Evolutionary conservation across 352 stramenopile genomes (phyloP).

Genomic region (Phytophthora boehmeriae): DNA sequence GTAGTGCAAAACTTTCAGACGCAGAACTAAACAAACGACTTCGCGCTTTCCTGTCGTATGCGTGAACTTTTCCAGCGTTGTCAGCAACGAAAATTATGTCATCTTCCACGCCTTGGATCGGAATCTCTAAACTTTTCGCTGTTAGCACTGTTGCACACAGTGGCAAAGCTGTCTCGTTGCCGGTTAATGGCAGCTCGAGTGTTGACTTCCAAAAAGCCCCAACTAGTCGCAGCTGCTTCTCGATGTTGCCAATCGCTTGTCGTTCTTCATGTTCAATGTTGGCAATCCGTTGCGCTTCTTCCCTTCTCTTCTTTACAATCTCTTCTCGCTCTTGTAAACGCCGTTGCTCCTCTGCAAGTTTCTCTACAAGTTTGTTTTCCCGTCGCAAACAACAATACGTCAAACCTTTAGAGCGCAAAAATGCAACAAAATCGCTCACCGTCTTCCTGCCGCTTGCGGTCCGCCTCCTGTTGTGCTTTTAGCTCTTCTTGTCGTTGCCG

Average conservation of each 20-base stretch:
- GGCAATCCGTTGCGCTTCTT: constrained; percentile 48
- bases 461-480: constrained; percentile 42
- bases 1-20: constrained; percentile 16
- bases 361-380: constrained; percentile 37
- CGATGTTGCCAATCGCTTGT: constrained; percentile 36
- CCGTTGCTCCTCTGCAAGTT: constrained; percentile 40
- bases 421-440: constrained; percentile 30
- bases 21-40: constrained; percentile 28
- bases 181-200: constrained; percentile 21
- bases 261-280: constrained; percentile 47
- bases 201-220: constrained; percentile 57
- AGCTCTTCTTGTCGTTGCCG: constrained; percentile 52
- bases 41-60: constrained; percentile 33
- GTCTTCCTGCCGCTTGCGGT: constrained; percentile 49
- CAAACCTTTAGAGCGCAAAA: not conserved
- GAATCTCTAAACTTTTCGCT: constrained; percentile 27
- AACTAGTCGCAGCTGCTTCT: constrained; percentile 51
- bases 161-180: constrained; percentile 16
- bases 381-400: not conserved
- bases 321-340: constrained; percentile 41
- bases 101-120: constrained; percentile 33
- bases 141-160: constrained; percentile 33
- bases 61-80: constrained; percentile 27
- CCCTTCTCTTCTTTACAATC: constrained; percentile 21
- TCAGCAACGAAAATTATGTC: constrained; percentile 52